These are phyloP conservation scores for Debaryomycetaceae sp. DNA, from an alignment of 1,139 yeast species.

Conservation along the genomic window DNA sequence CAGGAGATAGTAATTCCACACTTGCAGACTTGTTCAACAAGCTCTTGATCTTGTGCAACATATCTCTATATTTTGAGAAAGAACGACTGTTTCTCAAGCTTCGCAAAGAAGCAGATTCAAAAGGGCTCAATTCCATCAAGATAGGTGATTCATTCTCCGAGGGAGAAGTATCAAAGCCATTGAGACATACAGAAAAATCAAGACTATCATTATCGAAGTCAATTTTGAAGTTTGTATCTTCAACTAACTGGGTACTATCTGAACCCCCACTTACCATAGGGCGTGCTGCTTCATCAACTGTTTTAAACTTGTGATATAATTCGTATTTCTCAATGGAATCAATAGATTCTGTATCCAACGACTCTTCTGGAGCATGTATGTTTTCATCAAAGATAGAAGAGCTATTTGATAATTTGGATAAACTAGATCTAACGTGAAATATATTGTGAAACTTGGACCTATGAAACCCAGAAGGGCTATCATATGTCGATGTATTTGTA, in stretches of 20 bases:
- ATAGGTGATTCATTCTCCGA: background rate
- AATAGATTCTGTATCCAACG: slow-evolving; percentile 1
- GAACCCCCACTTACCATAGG: background rate
- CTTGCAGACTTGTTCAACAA: slow-evolving; percentile 2
- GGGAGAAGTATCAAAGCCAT: background rate
- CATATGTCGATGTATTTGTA: background rate
- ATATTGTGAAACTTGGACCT: slow-evolving; percentile 1
- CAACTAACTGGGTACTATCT: background rate
- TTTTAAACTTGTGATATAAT: slow-evolving; percentile 3
- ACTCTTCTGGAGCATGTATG: background rate
- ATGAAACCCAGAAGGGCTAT: background rate
- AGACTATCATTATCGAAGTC: slow-evolving; percentile 6
- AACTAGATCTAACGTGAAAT: slow-evolving; percentile 1
- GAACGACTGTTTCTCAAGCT: background rate
- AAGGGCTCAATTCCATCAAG: slow-evolving; percentile 4
- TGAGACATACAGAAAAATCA: slow-evolving; percentile 3
- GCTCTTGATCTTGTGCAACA: slow-evolving; percentile 3
- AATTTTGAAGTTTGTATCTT: background rate
- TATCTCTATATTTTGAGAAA: slow-evolving; percentile 1
- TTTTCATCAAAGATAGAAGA: slow-evolving; percentile 1
- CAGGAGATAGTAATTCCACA: slow-evolving; percentile 1
- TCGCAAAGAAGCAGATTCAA: slow-evolving; percentile 1
- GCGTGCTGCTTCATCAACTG: background rate
- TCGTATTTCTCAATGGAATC: slow-evolving; percentile 1
- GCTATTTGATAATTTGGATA: slow-evolving; percentile 1